Evolutionary conservation across 306 rosid species (phyloP), one percentile per base, ranked within the genome.

Genomic region (Trifolium fragiferum): DNA sequence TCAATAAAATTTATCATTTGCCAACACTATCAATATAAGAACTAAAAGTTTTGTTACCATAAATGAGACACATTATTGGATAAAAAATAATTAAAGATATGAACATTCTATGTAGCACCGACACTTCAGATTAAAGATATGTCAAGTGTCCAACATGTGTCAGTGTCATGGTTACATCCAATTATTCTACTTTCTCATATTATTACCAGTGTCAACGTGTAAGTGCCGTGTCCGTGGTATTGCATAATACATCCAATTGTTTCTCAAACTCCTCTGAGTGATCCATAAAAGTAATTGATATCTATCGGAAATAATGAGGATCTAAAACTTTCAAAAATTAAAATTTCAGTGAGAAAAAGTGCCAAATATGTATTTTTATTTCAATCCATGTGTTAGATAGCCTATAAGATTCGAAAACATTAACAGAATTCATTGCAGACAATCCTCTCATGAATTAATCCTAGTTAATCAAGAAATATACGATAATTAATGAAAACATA

Each of bases 391-490:
- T 18, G 11, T 73, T 30, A 73, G 18, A 40, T 18, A 55, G 8
- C 55, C 9, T n/a, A n/a, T 9, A 16, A 46, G 70, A 70, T 55
- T 40, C 8, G 37, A 55, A 74, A 64, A 60, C 58, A 66, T 41
- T 23, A 47, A 73, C 18, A 27, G 71, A 75, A 76, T 57, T 82
- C 58, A 68, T 64, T 81, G 46, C 37, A 76, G 71, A 72, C 18
- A 58, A 35, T 30, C 37, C 70, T 78, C 25, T 75, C 53, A 64
- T 54, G 19, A 41, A 8, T 44, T 51, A 55, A 18, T 61, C 68
- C 69, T 73, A 38, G 69, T 60, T 25, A 69, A 43, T 20, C 33
- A 20, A 54, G 33, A 77, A 63, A 70, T 15, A 23, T 11, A 46
- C 15, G 55, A 58, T 43, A 67, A 35, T 65, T 67, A 32, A 75